Evolutionary conservation across 225 moss, liverwort and hornwort species (phyloP).

Genomic region (Takakia lepidozioides): DNA sequence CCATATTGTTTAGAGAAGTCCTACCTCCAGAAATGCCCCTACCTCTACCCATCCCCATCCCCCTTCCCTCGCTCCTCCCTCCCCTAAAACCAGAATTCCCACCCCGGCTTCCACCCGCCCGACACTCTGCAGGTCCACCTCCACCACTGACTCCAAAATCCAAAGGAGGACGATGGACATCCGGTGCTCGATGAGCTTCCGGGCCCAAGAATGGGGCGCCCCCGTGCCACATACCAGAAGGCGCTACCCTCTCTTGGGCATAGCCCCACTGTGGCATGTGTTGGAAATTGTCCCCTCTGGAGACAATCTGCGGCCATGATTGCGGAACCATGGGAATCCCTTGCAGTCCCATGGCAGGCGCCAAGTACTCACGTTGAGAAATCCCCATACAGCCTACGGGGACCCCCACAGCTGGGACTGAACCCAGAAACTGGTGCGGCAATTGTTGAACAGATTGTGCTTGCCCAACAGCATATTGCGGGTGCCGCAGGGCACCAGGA

Average conservation of each 20-base stretch:
- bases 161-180: background rate
- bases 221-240: slow-evolving; percentile 7
- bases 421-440: slow-evolving; percentile 22
- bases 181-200: slow-evolving; percentile 17
- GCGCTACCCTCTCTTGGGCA: slow-evolving; percentile 14
- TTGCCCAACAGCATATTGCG: no score
- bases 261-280: slow-evolving; percentile 25
- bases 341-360: slow-evolving; percentile 15
- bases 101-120: no score
- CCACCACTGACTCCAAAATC: no score
- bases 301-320: slow-evolving; percentile 23
- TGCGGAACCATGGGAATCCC: slow-evolving; percentile 12
- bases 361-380: slow-evolving; percentile 15
- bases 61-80: no score
- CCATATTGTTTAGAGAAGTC: background rate
- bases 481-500: no score
- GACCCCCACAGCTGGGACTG: slow-evolving; percentile 26
- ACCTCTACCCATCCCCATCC: background rate
- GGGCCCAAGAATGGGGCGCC: background rate
- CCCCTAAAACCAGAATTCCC: background rate
- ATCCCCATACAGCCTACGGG: slow-evolving; percentile 31
- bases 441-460: slow-evolving; percentile 23
- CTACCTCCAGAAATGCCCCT: background rate
- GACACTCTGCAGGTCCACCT: no score
- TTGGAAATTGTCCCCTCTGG: slow-evolving; percentile 11